Evolutionary conservation across 2,329 filamentous ascomycete genomes (phyloP).

Genomic region (Alternaria viburni): DNA sequence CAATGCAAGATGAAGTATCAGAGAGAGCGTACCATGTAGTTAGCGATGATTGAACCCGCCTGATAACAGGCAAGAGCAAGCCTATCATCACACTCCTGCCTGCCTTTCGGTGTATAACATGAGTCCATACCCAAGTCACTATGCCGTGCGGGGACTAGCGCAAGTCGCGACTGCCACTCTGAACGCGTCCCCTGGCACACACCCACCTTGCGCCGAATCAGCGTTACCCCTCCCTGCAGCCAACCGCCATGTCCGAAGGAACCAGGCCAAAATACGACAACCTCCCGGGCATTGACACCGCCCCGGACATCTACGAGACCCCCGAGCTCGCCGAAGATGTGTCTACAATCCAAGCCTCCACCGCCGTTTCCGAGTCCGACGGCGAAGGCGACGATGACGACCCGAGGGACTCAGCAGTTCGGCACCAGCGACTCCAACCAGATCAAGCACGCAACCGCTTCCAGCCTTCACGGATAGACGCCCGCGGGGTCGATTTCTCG

Average conservation of each 20-base stretch:
- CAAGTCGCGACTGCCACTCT: slow-evolving; percentile 26
- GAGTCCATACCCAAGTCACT: neutral
- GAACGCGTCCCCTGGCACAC: slow-evolving; percentile 23
- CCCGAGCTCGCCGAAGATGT: slow-evolving; percentile 89
- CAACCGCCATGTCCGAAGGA: slow-evolving; percentile 38
- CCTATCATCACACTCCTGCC: neutral
- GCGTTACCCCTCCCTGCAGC: slow-evolving; percentile 2
- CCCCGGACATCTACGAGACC: slow-evolving; percentile 96
- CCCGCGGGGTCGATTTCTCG: slow-evolving; percentile 83
- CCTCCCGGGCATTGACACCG: slow-evolving; percentile 67
- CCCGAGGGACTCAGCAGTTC: slow-evolving; percentile 60
- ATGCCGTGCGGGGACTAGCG: slow-evolving; percentile 8
- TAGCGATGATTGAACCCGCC: neutral
- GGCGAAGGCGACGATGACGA: slow-evolving; percentile 60
- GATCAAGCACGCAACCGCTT: slow-evolving; percentile 83
- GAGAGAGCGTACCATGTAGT: neutral
- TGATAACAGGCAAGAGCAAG: neutral
- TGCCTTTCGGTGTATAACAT: neutral
- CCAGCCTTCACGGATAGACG: slow-evolving; percentile 75
- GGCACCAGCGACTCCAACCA: slow-evolving; percentile 75
- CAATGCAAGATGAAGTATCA: neutral
- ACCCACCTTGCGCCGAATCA: slow-evolving; percentile 12
- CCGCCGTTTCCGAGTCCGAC: slow-evolving; percentile 53
- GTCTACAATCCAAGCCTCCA: slow-evolving; percentile 71
- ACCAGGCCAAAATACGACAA: slow-evolving; percentile 57